Evolutionary conservation across 169 alveolate species (phyloP), one percentile per base, ranked within the genome.

Genomic region (Eimeria sp.): DNA sequence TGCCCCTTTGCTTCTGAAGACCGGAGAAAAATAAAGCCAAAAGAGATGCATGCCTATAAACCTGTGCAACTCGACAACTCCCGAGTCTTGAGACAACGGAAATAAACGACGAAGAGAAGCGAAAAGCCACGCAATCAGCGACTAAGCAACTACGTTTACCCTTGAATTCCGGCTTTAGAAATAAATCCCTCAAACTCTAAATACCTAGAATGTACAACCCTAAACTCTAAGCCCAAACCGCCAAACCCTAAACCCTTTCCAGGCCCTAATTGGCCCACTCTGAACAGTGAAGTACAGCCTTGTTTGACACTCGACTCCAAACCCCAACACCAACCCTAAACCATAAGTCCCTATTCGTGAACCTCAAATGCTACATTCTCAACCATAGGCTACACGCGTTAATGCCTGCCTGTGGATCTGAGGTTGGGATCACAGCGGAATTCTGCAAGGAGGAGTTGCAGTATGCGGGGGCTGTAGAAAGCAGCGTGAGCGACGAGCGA

Each of bases 391-490:
- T 7, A 2, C 18, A n/a, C 25, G 27, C 80, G 9, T 47, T 70
- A 70, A 70, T n/a, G 18, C 80, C 80, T 70, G 47, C 87, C 87
- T 76, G 87, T 25, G 49, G 82, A 16, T 45, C 94, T 30, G 82
- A 67, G 54, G 67, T 88, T 88, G 40, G 83, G 84, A 70, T 88
- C 65, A 43, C 49, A 45, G 18, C 27, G 73, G 72, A 82, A 51
- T 10, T 34, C 72, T 13, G 49, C 72, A 0, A 82, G 72, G 2
- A 82, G 90, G 9, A 82, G 73, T 27, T 47, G 72, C 34, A 82
- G 45, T 13, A 49, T 22, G 34, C 34, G 34, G 30, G 47, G 73
- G 73, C 90, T 22, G 72, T 82, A 63, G 47, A 27, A 22, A 18
- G 90, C 90, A 13, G 72, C 45, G 72, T 82, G 72, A 5, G 73